Evolutionary conservation across 2,329 filamentous ascomycete species (phyloP), one percentile per base, ranked within the genome.

Genomic region (Allantophomopsis lycopodina): DNA sequence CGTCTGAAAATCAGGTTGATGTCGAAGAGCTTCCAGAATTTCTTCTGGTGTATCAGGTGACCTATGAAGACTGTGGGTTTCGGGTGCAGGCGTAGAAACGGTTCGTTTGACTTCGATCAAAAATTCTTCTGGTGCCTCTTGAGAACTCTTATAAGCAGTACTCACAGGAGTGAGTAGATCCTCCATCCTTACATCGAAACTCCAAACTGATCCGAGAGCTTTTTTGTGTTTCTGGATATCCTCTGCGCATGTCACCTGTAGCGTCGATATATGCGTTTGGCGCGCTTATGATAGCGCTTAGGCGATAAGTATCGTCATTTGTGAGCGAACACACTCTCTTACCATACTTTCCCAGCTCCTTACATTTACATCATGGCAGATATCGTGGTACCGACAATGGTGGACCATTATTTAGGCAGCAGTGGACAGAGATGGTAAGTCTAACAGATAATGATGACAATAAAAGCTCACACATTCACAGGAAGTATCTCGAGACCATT

Each of bases 401-500:
- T 28, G 3, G 23, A 28, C 23, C 23, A 28, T 28, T 28, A 28
- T 28, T 28, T 8, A 28, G 23, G 8, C 23, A 28, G 10, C 23
- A 8, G 7, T 10, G 8, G 23, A 6, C 23, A 28, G 11, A 5
- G 23, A 28, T 28, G 23, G 23, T 28, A 28, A 28, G 23, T 12
- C 10, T 12, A 10, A 28, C 8, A 3, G 23, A 8, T 8, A 28
- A 28, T 10, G 10, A 6, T 8, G 11, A 28, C 23, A 28, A 28
- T 28, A 37, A 14, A 38, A 21, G n/a, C 30, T 39, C 11, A 28
- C 23, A 28, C 4, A 6, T 28, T 28, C 35, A 10, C 40, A 93
- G 87, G 87, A 79, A 76, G 59, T 80, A 94, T 57, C 72, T 96
- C 42, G 78, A 96, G 61, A 79, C 73, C 45, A 78, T 95, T 47